phyloP scores from a whole-genome alignment of 768 basidiomycete species.

The Phlebiopsis flavidoalba region DNA sequence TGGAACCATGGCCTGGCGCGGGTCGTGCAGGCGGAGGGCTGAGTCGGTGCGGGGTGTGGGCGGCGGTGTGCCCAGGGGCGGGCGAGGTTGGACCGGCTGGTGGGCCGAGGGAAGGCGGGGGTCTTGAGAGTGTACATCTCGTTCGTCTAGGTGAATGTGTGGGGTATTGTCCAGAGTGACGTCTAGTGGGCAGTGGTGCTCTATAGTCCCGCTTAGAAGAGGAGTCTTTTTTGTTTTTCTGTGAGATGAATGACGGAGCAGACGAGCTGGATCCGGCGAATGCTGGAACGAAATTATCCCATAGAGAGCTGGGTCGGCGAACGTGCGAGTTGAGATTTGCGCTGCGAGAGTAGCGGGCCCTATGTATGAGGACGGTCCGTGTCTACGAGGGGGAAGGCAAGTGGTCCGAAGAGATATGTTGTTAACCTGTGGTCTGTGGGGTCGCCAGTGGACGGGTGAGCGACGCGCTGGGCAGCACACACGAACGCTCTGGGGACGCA shows the following conservation, averaged over 20 bases:
- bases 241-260: constrained; percentile 22
- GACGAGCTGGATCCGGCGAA: constrained; percentile 36
- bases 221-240: constrained; percentile 10
- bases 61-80: constrained; percentile 44
- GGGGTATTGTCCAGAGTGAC: constrained; percentile 11
- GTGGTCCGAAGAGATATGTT: constrained; percentile 58
- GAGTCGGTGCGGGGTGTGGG: constrained; percentile 34
- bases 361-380: constrained; percentile 80
- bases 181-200: neutral
- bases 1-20: constrained; percentile 45
- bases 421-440: constrained; percentile 31
- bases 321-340: constrained; percentile 2
- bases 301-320: constrained; percentile 26
- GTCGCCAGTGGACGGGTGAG: constrained; percentile 11
- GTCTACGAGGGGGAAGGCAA: constrained; percentile 53
- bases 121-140: constrained; percentile 60
- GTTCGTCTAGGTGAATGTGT: constrained; percentile 20
- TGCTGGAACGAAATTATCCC: constrained; percentile 35
- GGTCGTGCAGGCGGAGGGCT: constrained; percentile 15
- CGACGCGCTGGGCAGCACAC: neutral
- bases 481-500: neutral
- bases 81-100: constrained; percentile 64
- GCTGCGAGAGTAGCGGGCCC: constrained; percentile 25
- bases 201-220: constrained; percentile 4
- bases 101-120: constrained; percentile 60